phyloP scores from a whole-genome alignment of 495 filamentous ascomycete genomes.

The Tetracladium setigerum region DNA sequence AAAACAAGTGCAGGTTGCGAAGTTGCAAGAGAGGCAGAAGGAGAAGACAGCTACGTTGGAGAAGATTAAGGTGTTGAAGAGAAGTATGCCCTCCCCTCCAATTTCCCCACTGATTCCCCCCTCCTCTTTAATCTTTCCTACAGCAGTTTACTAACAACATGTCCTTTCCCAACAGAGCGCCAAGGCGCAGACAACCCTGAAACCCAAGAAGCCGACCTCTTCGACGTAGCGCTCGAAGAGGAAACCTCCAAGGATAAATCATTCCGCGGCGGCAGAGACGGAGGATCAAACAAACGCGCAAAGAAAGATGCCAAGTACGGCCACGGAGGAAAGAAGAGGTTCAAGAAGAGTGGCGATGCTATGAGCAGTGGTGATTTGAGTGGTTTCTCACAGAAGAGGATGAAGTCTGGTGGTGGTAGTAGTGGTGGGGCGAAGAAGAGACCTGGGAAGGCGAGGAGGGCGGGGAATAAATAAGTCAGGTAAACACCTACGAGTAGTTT shows the following conservation, averaged over 20 bases:
- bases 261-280: conserved; percentile 35
- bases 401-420: conserved; percentile 54
- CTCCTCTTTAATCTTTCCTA: not conserved
- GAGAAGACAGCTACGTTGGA: conserved; percentile 85
- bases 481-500: too few relatives aligned
- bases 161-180: conserved; percentile 57
- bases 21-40: conserved; percentile 86
- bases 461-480: conserved; percentile 19
- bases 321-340: conserved; percentile 89
- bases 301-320: conserved; percentile 93
- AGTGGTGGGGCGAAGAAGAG: conserved; percentile 11
- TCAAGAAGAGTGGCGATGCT: conserved; percentile 82
- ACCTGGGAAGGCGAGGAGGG: conserved; percentile 25
- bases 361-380: conserved; percentile 67
- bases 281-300: conserved; percentile 63
- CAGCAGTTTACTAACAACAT: not conserved
- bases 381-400: conserved; percentile 71
- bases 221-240: conserved; percentile 89
- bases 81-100: conserved; percentile 54
- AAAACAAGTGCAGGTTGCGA: conserved; percentile 95
- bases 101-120: conserved; percentile 5
- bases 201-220: conserved; percentile 78
- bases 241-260: conserved; percentile 40
- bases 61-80: conserved; percentile 87
- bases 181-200: conserved; percentile 53